These are phyloP conservation scores for Amanita muscaria DNA, from an alignment of 768 basidiomycete species.

Conservation along the genomic window DNA sequence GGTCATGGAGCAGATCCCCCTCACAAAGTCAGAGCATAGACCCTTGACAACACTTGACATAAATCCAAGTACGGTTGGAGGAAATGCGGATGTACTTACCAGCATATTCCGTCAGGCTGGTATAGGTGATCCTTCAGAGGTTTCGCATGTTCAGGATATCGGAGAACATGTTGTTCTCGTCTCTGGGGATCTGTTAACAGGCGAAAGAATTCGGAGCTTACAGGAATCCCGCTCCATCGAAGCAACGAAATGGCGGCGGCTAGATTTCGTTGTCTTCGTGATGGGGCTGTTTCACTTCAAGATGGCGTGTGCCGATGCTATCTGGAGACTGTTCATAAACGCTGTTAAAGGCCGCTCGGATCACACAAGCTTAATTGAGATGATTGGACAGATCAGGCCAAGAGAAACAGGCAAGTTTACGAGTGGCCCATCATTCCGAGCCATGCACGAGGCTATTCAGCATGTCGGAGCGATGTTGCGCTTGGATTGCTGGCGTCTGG, in stretches of 20 bases:
- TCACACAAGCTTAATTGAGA: slow-evolving; percentile 14
- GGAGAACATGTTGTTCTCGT: slow-evolving; percentile 15
- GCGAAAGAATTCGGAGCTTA: slow-evolving; percentile 18
- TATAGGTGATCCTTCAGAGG: slow-evolving; percentile 11
- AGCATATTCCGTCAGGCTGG: no score
- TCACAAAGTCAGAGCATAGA: slow-evolving; percentile 13
- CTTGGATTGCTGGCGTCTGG: slow-evolving; percentile 24
- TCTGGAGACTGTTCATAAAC: slow-evolving; percentile 20
- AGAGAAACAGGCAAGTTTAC: slow-evolving; percentile 24
- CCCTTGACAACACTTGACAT: slow-evolving; percentile 17
- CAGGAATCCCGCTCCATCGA: slow-evolving; percentile 18
- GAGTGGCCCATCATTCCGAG: slow-evolving; percentile 24
- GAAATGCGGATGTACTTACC: no score
- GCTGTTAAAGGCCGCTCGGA: slow-evolving; percentile 11
- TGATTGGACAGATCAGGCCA: slow-evolving; percentile 18
- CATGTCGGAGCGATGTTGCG: slow-evolving; percentile 19
- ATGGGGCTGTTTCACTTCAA: slow-evolving; percentile 25
- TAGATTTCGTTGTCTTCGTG: slow-evolving; percentile 26
- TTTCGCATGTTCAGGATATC: slow-evolving; percentile 12
- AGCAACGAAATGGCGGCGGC: slow-evolving; percentile 17
- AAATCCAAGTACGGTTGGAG: slow-evolving; percentile 15
- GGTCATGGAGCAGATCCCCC: slow-evolving; percentile 18
- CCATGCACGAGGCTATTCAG: slow-evolving; percentile 27
- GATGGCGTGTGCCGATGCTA: slow-evolving; percentile 26
- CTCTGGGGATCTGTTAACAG: slow-evolving; percentile 22